Percentiles rank a stretch among this genome's conserved stretches.
phyloP scores from a whole-genome alignment of 805 yeast species.

The Aciculoconidium aculeatum region DNA sequence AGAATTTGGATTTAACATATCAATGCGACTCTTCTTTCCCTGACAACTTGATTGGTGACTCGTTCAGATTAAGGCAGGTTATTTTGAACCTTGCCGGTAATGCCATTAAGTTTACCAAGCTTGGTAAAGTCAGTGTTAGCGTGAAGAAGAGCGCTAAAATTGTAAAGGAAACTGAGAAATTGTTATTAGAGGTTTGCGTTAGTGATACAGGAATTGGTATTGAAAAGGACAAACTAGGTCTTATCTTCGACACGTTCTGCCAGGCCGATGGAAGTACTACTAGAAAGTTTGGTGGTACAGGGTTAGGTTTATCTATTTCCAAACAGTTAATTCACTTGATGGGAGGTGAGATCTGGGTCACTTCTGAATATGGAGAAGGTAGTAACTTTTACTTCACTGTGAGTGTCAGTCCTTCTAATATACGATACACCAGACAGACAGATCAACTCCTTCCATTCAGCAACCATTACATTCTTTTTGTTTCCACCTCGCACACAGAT shows the following conservation, averaged over 20 bases:
- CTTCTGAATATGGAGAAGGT: constrained; percentile 73
- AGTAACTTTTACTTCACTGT: constrained; percentile 80
- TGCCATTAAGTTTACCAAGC: constrained; percentile 81
- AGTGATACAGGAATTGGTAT: constrained; percentile 91
- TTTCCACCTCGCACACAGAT: constrained; percentile 56
- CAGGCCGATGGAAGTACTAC: constrained; percentile 95
- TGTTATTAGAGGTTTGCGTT: constrained; percentile 73
- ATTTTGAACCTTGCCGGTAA: constrained; percentile 83
- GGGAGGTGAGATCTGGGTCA: constrained; percentile 95
- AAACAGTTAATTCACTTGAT: constrained; percentile 80
- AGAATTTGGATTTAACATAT: constrained; percentile 72
- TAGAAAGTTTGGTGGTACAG: constrained; percentile 90
- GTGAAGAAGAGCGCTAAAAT: constrained; percentile 49
- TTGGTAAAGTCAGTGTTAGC: constrained; percentile 74
- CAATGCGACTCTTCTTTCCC: constrained; percentile 85
- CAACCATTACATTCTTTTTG: constrained; percentile 62
- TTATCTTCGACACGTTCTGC: constrained; percentile 84
- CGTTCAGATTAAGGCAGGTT: constrained; percentile 82
- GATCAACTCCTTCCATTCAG: constrained; percentile 70
- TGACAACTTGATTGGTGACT: constrained; percentile 81
- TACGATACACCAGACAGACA: constrained; percentile 55
- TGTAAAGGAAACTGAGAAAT: constrained; percentile 33
- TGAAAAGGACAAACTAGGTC: constrained; percentile 74
- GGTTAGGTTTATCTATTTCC: constrained; percentile 82
- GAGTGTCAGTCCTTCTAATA: constrained; percentile 66